Evolutionary conservation across 1,284 basidiomycete genomes (phyloP), one percentile per base, ranked within the genome.

Genomic region (Hymenochaete sp.): DNA sequence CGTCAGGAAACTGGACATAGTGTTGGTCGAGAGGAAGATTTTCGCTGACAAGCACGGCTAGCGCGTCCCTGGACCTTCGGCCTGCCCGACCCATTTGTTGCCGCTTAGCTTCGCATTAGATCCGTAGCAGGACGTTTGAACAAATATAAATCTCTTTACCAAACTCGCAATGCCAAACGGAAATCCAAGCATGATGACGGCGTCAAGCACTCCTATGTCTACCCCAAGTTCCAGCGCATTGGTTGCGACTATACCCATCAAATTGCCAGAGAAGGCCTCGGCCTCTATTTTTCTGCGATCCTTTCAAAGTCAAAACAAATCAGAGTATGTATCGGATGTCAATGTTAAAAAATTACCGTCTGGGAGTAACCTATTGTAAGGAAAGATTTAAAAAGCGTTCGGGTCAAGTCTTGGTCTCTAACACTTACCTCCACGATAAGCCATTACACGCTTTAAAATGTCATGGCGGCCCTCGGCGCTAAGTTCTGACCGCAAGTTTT

Each of bases 61-160:
- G 69, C 13, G 89, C 82, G 57, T 93, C 91, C 33, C 81, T 79
- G 38, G 83, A 72, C 43, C 91, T 70, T 37, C 92, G 77, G 3
- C 92, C 92, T 13, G 91, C 91, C 54, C 91, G 71, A 26, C 92
- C 91, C 3, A 85, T 80, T 76, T 95, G 90, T 68, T 95, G 92
- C 27, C 85, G 71, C 77, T 89, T 53, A 22, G 27, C 31, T n/a
- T n/a, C n/a, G n/a, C n/a, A n/a, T n/a, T n/a, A n/a, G n/a, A n/a
- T n/a, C n/a, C n/a, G n/a, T n/a, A n/a, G n/a, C n/a, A n/a, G n/a
- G n/a, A n/a, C n/a, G n/a, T n/a, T n/a, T n/a, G n/a, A n/a, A n/a
- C n/a, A n/a, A n/a, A n/a, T n/a, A n/a, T n/a, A n/a, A n/a, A n/a
- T n/a, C n/a, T n/a, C n/a, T 76, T 56, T 47, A 88, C 85, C 51